These are phyloP conservation scores for Phytophthora niederhauseri DNA, from an alignment of 352 stramenopile genomes.

Conservation along the genomic window DNA sequence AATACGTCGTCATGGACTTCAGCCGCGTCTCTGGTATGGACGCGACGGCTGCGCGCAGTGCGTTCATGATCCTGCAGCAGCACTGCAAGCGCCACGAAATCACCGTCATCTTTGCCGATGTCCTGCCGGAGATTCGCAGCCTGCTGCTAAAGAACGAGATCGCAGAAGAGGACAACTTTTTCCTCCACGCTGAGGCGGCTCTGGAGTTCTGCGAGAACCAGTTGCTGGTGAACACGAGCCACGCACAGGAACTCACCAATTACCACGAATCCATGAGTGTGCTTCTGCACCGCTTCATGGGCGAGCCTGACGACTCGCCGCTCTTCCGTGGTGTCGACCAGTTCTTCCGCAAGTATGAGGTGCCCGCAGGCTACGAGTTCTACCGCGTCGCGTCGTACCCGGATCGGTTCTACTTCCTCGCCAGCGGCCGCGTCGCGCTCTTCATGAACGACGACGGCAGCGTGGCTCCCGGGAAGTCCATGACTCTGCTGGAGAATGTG, in stretches of 20 bases:
- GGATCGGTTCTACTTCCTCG: constrained; percentile 80
- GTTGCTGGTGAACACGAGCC: constrained; percentile 46
- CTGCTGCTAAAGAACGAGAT: constrained; percentile 82
- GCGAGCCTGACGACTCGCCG: constrained; percentile 67
- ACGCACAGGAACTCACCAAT: constrained; percentile 35
- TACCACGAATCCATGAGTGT: constrained; percentile 65
- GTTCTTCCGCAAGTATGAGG: constrained; percentile 65
- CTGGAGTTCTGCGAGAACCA: constrained; percentile 84
- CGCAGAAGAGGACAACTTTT: constrained; percentile 64
- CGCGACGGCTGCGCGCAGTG: constrained; percentile 79
- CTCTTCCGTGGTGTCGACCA: constrained; percentile 70
- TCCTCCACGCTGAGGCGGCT: constrained; percentile 70
- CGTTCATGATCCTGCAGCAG: constrained; percentile 86
- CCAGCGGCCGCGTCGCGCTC: constrained; percentile 66
- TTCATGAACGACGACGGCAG: constrained; percentile 81
- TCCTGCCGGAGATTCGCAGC: constrained; percentile 66
- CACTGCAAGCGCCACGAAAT: constrained; percentile 77
- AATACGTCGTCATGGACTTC: constrained; percentile 92
- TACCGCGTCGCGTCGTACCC: constrained; percentile 71
- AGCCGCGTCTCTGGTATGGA: constrained; percentile 89
- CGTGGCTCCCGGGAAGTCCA: constrained; percentile 46
- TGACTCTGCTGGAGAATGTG: constrained; percentile 72
- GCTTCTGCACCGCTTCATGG: constrained; percentile 82
- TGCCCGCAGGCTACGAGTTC: constrained; percentile 68
- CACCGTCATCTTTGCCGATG: constrained; percentile 72